Conservation (phyloP, 805 yeast genomes). For the Pichia paraexigua region DNA sequence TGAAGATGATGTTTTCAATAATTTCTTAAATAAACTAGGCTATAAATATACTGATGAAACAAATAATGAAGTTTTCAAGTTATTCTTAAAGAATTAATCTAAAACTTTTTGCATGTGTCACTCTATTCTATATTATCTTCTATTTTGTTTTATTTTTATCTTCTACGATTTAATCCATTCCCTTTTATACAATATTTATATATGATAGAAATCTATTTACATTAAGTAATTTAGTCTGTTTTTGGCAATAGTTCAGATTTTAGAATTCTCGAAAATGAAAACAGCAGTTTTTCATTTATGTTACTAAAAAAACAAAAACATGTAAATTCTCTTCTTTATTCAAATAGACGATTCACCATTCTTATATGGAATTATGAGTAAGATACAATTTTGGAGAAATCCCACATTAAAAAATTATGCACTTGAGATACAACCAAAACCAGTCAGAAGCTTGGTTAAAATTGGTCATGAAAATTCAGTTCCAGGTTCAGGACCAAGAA, state of each 20-base stretch:
- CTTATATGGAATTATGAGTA: neutral
- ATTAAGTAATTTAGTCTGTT: too few relatives aligned
- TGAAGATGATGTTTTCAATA: slow-evolving; percentile 55
- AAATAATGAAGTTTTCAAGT: slow-evolving; percentile 76
- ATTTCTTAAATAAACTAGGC: slow-evolving; percentile 62
- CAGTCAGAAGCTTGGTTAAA: neutral
- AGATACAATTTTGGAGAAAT: slow-evolving; percentile 2
- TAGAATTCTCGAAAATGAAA: neutral
- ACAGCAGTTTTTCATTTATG: too few relatives aligned
- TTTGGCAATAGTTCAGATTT: too few relatives aligned
- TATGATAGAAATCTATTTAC: neutral
- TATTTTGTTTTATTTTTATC: too few relatives aligned
- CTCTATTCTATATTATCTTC: neutral
- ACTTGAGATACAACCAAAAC: neutral
- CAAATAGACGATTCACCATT: too few relatives aligned
- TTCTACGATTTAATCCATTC: neutral
- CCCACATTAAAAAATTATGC: slow-evolving; percentile 1
- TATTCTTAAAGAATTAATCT: slow-evolving; percentile 42
- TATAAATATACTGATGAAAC: slow-evolving; percentile 78
- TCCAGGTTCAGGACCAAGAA: slow-evolving; percentile 7
- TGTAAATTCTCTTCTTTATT: too few relatives aligned
- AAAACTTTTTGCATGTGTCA: neutral
- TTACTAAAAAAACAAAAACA: too few relatives aligned
- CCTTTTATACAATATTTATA: too few relatives aligned
- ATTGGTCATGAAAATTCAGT: neutral